Base-by-base conservation (phyloP, 768 basidiomycete species). In the Boletus vermiculosoides region DNA sequence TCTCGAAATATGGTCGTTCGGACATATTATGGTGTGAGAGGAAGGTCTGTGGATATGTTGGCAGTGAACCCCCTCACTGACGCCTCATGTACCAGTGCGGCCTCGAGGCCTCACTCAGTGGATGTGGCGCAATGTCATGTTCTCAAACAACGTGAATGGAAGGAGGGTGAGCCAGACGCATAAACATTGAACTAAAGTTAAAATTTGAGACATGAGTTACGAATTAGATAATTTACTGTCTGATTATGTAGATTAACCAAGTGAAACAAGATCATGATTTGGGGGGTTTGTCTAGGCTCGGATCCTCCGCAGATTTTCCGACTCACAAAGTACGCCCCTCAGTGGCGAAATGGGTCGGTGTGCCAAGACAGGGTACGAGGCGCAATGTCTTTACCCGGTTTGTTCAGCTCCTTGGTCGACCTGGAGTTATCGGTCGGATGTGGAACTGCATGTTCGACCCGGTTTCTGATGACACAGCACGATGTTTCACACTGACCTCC, bases 1-100 rank as follows among this genome's bases (percentile, higher is more conserved):
- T 82, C 73, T 88, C 85, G 59, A 87, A 88, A 65, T 87, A 81
- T 10, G 86, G 86, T 16, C 79, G 62, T 54, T 58, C 50, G 54
- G 66, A 58, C 71, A 73, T 73, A 30, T 34, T 47, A 41, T 60
- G 45, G 59, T 55, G 54, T 41, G 44, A 47, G 49, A 56, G 47
- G 54, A 61, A 36, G 34, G 47, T 45, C 22, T 53, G 28, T 23
- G 41, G 54, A 40, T 18, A 54, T 48, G 39, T 30, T 45, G 33
- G 55, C 46, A 52, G 55, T 37, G 51, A 59, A 58, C 59, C 23
- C 52, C 61, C 54, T 36, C 50, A 34, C 28, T 28, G 28, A 49
- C 36, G 60, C 66, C 63, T 60, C 63, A 30, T 63, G 66, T 52
- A 47, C 41, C 58, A 41, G 53, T 60, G 52, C 57, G 55, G 59